Evolutionary conservation across 2,329 filamentous ascomycete genomes (phyloP).

Genomic region (Coniella lustricola): DNA sequence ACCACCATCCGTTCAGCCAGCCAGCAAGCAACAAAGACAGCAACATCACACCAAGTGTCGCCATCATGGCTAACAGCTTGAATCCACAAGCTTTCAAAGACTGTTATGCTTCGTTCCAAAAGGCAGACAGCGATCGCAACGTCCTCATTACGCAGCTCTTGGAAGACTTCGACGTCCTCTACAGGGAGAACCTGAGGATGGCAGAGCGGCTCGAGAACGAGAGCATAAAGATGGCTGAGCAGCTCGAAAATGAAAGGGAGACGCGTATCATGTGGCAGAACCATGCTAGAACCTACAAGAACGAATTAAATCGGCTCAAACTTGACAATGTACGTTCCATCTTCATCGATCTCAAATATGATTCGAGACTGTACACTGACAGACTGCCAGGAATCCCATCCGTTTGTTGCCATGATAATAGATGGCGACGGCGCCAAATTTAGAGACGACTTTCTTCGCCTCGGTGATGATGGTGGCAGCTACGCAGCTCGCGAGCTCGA

Average conservation of each 20-base stretch:
- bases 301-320: constrained; percentile 8
- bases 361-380: background rate
- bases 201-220: constrained; percentile 6
- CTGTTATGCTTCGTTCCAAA: constrained; percentile 11
- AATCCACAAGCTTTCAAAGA: constrained; percentile 12
- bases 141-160: constrained; percentile 10
- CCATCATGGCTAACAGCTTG: constrained; percentile 5
- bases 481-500: constrained; percentile 25
- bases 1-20: too few relatives aligned
- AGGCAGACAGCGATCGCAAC: constrained; percentile 11
- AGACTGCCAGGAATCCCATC: constrained; percentile 23
- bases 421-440: constrained; percentile 31
- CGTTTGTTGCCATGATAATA: constrained; percentile 28
- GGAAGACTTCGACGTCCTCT: constrained; percentile 7
- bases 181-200: background rate
- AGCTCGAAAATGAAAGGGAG: constrained; percentile 12
- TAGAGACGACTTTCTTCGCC: constrained; percentile 24
- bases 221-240: background rate
- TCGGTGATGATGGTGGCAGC: constrained; percentile 27
- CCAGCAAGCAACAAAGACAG: background rate
- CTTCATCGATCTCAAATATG: background rate
- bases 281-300: constrained; percentile 8
- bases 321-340: constrained; percentile 7
- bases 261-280: constrained; percentile 12
- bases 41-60: background rate